Evolutionary conservation across 2,329 filamentous ascomycete species (phyloP), one percentile per base, ranked within the genome.

Genomic region (Cladorrhinum sp.): DNA sequence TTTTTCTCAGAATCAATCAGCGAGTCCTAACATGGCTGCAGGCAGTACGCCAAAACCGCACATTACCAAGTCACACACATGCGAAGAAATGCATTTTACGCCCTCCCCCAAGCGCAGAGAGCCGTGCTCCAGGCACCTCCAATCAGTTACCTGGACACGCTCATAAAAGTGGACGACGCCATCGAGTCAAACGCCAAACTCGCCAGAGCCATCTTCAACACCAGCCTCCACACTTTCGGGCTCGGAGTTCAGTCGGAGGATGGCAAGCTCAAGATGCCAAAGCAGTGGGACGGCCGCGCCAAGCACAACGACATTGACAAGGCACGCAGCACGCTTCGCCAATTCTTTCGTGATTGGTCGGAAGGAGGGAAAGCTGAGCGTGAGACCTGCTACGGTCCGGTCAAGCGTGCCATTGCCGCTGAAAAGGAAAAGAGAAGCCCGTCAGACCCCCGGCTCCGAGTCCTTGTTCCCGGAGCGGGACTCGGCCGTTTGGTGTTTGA

Each of bases 341-440:
- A 99, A 71, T 91, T 98, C 73, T 98, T 93, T 74, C 87, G 95
- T 16, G 95, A 99, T 74, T 99, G 96, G 95, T 92, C 91, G 23
- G 82, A 80, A 1, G 92, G 90, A 69, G 95, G 94, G 0, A 79
- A 77, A 2, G 72, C 74, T 0, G 96, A 99, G 77, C 81, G 95
- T 42, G 79, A 85, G n/a, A 85, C 86, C 2, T 92, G 89, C 70
- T 96, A 95, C 71, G 82, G 80, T 0, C 92, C 91, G 0, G 83
- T 98, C 6, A 76, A 96, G 62, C 71, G 74, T 18, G 87, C 86
- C 23, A 79, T 99, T 16, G 76, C 81, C 7, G 72, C 73, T 10
- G 83, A 65, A 53, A 62, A 62, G 23, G 66, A 67, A 16, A 55
- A 60, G 24, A 39, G 63, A 46, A 36, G 55, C 9, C 24, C 60